Base-by-base conservation (phyloP, 768 basidiomycete genomes). In the Mycena polygramma region DNA sequence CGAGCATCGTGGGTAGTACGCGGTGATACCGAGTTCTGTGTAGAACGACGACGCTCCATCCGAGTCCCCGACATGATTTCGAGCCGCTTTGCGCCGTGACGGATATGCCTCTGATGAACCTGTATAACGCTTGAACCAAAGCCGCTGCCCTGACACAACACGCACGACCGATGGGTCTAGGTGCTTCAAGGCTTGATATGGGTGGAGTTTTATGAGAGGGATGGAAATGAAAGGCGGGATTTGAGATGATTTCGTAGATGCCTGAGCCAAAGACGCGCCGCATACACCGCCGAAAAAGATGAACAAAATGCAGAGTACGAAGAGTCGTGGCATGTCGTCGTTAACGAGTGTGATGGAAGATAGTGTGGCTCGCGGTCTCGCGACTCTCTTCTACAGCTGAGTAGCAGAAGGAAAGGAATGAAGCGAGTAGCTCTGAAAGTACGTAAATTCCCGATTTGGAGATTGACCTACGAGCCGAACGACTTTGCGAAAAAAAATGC, bases 41-140 rank as follows among this genome's bases (percentile, higher is more conserved):
- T 71, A 84, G 26, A n/a, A 24, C 22, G 2, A 24, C 77, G 79
- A 41, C 52, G 49, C 22, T 54, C 22, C 13, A 43, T 74, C 63
- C 19, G 75, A 73, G 36, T 83, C 81, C 89, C 86, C 5, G 85
- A 87, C 87, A 91, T 90, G 48, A 81, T 83, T 17, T 89, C 87
- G 41, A 88, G 83, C 46, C 91, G 90, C 62, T 79, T 83, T 53
- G 85, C 78, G 46, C 83, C 84, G 52, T 84, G 87, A 73, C 89
- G 91, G 51, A 88, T 85, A 75, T 89, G 86, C 77, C 88, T 90
- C 75, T 91, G 90, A 59, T 90, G 80, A 59, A 86, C 74, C 90
- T 91, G 51, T 19, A 66, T 30, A 10, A 51, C 22, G 48, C 11
- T 26, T 2, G 48, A 37, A 46, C 13, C 39, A 20, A 36, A 41